These are phyloP conservation scores for Gossypium sturtianum DNA, from an alignment of 345 rosid species.

Conservation along the genomic window DNA sequence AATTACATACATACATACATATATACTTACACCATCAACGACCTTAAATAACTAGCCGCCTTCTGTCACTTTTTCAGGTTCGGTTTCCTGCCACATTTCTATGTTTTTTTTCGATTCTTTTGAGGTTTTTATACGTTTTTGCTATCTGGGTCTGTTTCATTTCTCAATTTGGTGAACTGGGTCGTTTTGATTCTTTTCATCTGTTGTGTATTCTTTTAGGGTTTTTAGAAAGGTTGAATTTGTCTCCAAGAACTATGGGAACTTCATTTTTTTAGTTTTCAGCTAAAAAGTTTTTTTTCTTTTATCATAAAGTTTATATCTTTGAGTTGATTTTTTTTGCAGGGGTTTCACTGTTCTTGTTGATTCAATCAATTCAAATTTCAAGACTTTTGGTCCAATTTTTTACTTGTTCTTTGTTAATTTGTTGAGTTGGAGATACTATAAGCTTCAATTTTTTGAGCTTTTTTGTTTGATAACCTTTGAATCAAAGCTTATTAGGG, in stretches of 20 bases:
- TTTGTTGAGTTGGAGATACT: not conserved
- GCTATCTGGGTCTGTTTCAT: slow-evolving; percentile 13
- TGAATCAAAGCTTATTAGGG: not conserved
- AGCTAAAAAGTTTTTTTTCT: not conserved
- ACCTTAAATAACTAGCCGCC: not conserved
- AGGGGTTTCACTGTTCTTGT: not conserved
- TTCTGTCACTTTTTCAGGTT: not conserved
- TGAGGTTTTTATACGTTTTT: slow-evolving; percentile 10
- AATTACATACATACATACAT: not conserved
- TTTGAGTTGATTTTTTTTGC: slow-evolving; percentile 2
- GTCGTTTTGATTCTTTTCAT: slow-evolving; percentile 13
- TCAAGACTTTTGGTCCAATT: too few species aligned
- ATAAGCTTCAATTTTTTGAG: not conserved
- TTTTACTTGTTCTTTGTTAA: not conserved
- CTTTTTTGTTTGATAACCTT: not conserved
- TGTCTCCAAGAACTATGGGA: not conserved
- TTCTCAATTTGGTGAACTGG: slow-evolving; percentile 22
- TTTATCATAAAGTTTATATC: not conserved
- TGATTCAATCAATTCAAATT: too few species aligned
- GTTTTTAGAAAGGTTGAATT: slow-evolving; percentile 4
- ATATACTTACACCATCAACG: not conserved
- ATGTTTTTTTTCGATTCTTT: slow-evolving; percentile 5
- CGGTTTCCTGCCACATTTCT: not conserved
- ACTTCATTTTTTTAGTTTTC: not conserved
- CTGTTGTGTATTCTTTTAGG: not conserved